phyloP scores from a whole-genome alignment of 2,329 filamentous ascomycete genomes.

The Colletotrichum gigasporum region DNA sequence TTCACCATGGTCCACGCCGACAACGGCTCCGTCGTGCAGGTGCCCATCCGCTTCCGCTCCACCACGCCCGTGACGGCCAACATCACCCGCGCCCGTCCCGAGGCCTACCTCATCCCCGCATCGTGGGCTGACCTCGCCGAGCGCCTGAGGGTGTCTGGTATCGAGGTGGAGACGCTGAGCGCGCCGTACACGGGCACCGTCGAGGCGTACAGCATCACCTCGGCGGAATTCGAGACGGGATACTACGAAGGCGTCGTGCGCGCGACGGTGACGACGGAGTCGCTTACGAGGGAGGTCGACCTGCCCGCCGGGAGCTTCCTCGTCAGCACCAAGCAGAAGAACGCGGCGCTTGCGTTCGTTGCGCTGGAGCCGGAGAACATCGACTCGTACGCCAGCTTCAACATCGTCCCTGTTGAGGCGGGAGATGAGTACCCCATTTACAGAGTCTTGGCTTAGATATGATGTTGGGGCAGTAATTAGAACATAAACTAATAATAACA shows the following conservation, averaged over 20 bases:
- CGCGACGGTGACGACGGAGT: slow-evolving; percentile 34
- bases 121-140: slow-evolving; percentile 41
- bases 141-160: slow-evolving; percentile 36
- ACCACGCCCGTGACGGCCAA: slow-evolving; percentile 40
- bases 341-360: slow-evolving; percentile 40
- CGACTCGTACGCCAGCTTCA: slow-evolving; percentile 44
- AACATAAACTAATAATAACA: background rate
- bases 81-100: slow-evolving; percentile 40
- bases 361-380: slow-evolving; percentile 45
- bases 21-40: slow-evolving; percentile 40
- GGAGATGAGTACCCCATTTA: slow-evolving; percentile 44
- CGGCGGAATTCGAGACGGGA: slow-evolving; percentile 33
- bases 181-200: slow-evolving; percentile 38
- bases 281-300: slow-evolving; percentile 31
- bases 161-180: slow-evolving; percentile 38
- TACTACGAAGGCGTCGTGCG: slow-evolving; percentile 43
- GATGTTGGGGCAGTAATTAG: background rate
- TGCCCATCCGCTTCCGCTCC: slow-evolving; percentile 39
- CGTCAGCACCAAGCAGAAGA: slow-evolving; percentile 44
- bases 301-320: slow-evolving; percentile 41
- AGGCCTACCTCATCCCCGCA: slow-evolving; percentile 41
- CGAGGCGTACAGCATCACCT: slow-evolving; percentile 39
- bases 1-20: slow-evolving; percentile 39
- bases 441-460: slow-evolving; percentile 28
- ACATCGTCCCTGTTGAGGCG: slow-evolving; percentile 39